Evolutionary conservation across 495 filamentous ascomycete species (phyloP), one percentile per base, ranked within the genome.

Genomic region (Penicillium nucicola): DNA sequence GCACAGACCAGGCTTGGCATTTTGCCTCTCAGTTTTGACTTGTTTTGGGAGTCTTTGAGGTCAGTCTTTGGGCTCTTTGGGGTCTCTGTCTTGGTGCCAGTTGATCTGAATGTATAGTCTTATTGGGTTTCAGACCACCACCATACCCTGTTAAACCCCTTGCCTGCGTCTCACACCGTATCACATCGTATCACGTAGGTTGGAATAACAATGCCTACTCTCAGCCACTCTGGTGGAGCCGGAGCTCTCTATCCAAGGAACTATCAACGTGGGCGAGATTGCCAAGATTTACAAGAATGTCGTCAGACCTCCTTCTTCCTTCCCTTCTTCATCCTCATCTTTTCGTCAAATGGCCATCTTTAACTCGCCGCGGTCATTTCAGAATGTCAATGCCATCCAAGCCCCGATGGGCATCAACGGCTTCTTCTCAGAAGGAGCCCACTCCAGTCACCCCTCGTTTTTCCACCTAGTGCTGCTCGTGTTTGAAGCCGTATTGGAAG

Each of bases 401-500:
- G 56, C 67, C 52, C 58, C 66, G 11, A 57, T 72, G 50, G 64
- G 59, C 44, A 34, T 61, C 37, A 59, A 66, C 31, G 51, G 73
- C 54, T 48, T 68, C 20, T 52, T 67, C 22, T 56, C 67, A 25
- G 47, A 53, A 54, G 53, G 36, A 42, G 42, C 39, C 10, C 77
- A 81, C 47, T 62, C 75, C 22, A 77, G 71, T 48, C 83, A 87
- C 55, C 83, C 84, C 1, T 77, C 88, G 18, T 80, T 97, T 50
- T 77, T 79, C 45, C 82, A 91, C 57, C 76, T 98, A 22, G 72
- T 88, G 22, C 78, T 95, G 7, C 83, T 98, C 32, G 92, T 98
- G 50, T 96, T 96, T 62, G 95, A 96, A 68, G 93, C 93, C 12
- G 92, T 98, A 18, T 69, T 97, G 58, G 92, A 98, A 64, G 93